Evolutionary conservation across 768 basidiomycete species (phyloP).

Genomic region (Filobasidium floriforme): DNA sequence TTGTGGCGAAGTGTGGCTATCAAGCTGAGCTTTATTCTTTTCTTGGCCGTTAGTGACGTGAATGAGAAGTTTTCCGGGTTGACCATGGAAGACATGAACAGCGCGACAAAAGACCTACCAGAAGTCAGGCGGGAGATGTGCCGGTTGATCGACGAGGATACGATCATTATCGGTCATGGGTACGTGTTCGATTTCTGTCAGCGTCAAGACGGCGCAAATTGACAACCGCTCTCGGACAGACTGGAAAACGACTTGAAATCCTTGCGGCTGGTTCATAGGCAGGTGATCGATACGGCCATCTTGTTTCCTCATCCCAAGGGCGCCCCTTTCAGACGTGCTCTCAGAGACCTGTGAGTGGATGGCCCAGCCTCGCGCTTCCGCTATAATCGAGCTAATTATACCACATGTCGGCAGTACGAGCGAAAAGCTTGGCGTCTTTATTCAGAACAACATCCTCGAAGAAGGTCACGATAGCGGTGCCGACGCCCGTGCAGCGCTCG

Average conservation of each 20-base stretch:
- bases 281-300: conserved; percentile 76
- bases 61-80: conserved; percentile 60
- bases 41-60: conserved; percentile 57
- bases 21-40: too few relatives aligned
- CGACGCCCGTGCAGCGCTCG: conserved; percentile 79
- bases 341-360: conserved; percentile 66
- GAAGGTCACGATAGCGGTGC: conserved; percentile 83
- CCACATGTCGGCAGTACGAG: conserved; percentile 72
- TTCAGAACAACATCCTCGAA: conserved; percentile 69
- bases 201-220: neutral
- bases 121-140: conserved; percentile 64
- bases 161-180: conserved; percentile 70
- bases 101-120: conserved; percentile 61
- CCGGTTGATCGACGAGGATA: conserved; percentile 63
- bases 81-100: conserved; percentile 27
- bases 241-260: conserved; percentile 92
- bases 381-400: neutral
- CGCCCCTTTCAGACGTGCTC: conserved; percentile 63
- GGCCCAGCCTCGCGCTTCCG: neutral
- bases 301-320: conserved; percentile 76
- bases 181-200: conserved; percentile 21
- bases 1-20: neutral
- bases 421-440: conserved; percentile 69
- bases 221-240: conserved; percentile 50
- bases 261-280: conserved; percentile 72